These are phyloP conservation scores for Dalbergia cochinchinensis DNA, from an alignment of 306 rosid genomes.

Conservation along the genomic window DNA sequence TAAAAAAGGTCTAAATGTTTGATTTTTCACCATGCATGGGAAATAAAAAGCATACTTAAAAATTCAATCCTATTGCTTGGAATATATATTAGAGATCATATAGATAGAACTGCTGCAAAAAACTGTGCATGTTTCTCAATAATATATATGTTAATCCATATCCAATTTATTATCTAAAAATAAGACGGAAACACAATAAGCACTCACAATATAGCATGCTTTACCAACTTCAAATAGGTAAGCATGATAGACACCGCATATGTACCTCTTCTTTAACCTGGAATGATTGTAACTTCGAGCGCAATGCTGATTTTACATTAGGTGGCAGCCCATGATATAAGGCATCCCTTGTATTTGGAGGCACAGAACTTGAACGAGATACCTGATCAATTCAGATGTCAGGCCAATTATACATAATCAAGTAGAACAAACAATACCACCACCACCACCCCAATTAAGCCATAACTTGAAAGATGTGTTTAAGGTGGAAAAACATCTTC, in stretches of 20 bases:
- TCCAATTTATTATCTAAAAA: too few relatives aligned
- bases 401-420: not conserved
- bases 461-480: constrained; percentile 13
- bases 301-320: constrained; percentile 82
- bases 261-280: constrained; percentile 92
- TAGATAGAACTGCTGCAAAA: too few relatives aligned
- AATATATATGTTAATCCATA: too few relatives aligned
- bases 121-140: too few relatives aligned
- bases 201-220: too few relatives aligned
- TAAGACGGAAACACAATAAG: too few relatives aligned
- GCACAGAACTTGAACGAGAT: constrained; percentile 95
- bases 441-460: not conserved
- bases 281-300: constrained; percentile 78
- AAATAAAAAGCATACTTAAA: too few relatives aligned
- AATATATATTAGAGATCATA: too few relatives aligned
- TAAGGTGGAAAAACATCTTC: not conserved
- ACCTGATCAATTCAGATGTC: constrained; percentile 67
- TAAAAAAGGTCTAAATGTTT: too few relatives aligned
- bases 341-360: constrained; percentile 94
- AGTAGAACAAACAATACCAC: not conserved
- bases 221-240: too few relatives aligned
- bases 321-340: constrained; percentile 97
- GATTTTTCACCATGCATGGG: too few relatives aligned
- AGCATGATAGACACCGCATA: not conserved
- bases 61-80: too few relatives aligned